A percentile compares a stretch with the other conserved stretches of the same genome.
These are phyloP conservation scores for Coemansia sp. DNA, from an alignment of 192 early-diverging fungal genomes.

Conservation along the genomic window DNA sequence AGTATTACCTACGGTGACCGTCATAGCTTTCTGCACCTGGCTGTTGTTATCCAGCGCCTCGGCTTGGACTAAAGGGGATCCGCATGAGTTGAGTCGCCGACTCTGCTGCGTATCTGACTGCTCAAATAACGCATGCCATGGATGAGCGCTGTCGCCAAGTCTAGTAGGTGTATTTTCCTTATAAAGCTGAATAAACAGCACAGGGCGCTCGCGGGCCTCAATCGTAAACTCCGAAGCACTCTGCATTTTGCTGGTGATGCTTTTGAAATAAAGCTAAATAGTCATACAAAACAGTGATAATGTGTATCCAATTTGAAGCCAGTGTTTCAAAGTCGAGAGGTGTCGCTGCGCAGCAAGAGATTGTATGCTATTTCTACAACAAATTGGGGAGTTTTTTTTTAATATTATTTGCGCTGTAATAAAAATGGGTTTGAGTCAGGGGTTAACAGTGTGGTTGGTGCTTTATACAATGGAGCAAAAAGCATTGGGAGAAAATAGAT, in stretches of 20 bases:
- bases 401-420: too few relatives aligned
- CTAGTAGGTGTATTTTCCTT: not conserved
- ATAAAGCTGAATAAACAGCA: not conserved
- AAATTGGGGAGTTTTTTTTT: too few relatives aligned
- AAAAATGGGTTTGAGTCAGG: too few relatives aligned
- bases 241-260: not conserved
- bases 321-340: not conserved
- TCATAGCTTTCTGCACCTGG: not conserved
- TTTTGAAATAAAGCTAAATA: not conserved
- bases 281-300: not conserved
- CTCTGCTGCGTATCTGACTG: not conserved
- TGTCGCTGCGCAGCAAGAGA: not conserved
- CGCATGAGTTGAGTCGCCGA: too few relatives aligned
- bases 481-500: too few relatives aligned
- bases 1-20: not conserved
- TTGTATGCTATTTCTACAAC: not conserved
- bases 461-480: not conserved
- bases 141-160: not conserved
- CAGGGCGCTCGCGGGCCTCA: not conserved
- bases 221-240: not conserved
- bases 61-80: not conserved
- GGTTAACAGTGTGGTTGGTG: too few relatives aligned
- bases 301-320: not conserved
- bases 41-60: not conserved
- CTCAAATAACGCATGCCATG: constrained; percentile 11